These are phyloP conservation scores for Pythium brassicae DNA, from an alignment of 352 stramenopile species.

Conservation along the genomic window DNA sequence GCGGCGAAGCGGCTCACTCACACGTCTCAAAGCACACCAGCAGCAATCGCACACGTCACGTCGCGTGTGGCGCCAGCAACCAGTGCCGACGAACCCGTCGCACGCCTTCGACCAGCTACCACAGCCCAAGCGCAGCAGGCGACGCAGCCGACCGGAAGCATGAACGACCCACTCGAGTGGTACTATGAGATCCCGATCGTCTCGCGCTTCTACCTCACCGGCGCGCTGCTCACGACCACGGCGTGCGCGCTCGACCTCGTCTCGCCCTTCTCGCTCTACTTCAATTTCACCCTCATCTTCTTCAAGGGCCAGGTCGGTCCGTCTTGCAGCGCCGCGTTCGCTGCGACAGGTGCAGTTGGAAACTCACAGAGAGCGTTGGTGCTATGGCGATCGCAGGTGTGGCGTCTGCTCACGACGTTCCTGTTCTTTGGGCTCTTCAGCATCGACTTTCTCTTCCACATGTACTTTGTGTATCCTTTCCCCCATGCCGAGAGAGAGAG, in stretches of 20 bases:
- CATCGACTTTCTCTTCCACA: conserved; percentile 99
- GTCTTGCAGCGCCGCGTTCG: not conserved
- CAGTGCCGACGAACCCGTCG: too few species aligned
- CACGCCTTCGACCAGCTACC: too few species aligned
- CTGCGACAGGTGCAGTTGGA: not conserved
- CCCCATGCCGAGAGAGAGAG: too few species aligned
- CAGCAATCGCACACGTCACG: too few species aligned
- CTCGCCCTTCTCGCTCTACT: conserved; percentile 95
- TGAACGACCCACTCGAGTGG: conserved; percentile 91
- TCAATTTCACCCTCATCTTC: conserved; percentile 96
- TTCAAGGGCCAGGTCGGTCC: conserved; percentile 90
- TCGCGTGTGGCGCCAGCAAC: too few species aligned
- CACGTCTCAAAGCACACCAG: not conserved
- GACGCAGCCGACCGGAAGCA: conserved; percentile 17
- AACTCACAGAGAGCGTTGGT: not conserved
- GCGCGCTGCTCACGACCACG: conserved; percentile 96
- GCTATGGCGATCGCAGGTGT: conserved; percentile 54
- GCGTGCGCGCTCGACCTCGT: conserved; percentile 96
- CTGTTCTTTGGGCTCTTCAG: conserved; percentile 99
- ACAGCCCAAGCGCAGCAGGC: not conserved
- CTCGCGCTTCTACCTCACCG: conserved; percentile 96
- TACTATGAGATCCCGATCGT: conserved; percentile 99
- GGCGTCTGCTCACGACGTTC: conserved; percentile 97
- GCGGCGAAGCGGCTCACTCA: not conserved
- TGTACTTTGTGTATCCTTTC: conserved; percentile 97